Conservation (phyloP, 352 stramenopile species). For the Heterotrichella gracilis region DNA sequence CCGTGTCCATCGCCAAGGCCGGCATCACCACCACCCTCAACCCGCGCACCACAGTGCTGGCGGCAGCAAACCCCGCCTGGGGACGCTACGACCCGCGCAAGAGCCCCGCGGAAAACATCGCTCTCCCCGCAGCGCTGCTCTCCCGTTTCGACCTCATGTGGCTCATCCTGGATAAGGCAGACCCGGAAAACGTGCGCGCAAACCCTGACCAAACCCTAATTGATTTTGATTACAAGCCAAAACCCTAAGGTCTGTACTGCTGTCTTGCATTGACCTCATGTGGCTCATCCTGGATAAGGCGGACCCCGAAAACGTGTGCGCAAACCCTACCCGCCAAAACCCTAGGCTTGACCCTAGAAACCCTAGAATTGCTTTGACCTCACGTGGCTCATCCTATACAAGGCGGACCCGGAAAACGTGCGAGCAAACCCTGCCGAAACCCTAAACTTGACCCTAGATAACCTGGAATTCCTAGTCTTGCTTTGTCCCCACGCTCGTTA, state of each 20-base stretch:
- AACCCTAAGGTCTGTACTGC: slow-evolving; percentile 90
- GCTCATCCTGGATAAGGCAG: slow-evolving; percentile 44
- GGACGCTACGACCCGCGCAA: slow-evolving; percentile 30
- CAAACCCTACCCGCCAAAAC: no score
- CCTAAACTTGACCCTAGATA: no score
- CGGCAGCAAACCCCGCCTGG: slow-evolving; percentile 54
- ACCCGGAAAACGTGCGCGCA: slow-evolving; percentile 45
- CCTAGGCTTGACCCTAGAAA: slow-evolving; percentile 95
- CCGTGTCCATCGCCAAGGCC: slow-evolving; percentile 84
- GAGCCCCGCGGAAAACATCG: slow-evolving; percentile 71
- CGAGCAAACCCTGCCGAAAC: no score
- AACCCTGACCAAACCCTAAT: no score
- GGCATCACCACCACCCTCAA: slow-evolving; percentile 92
- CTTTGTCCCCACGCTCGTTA: no score
- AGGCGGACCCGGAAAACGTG: slow-evolving; percentile 24
- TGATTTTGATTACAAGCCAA: no score
- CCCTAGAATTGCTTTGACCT: slow-evolving; percentile 92
- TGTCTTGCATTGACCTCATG: slow-evolving; percentile 92
- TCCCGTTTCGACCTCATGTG: slow-evolving; percentile 97
- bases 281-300: slow-evolving; percentile 62
- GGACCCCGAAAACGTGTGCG: slow-evolving; percentile 40
- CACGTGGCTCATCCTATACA: slow-evolving; percentile 74
- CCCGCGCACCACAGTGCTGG: slow-evolving; percentile 42
- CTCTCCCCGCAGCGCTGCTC: slow-evolving; percentile 87
- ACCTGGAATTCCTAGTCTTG: no score